These are phyloP conservation scores for Candida insectalens DNA, from an alignment of 805 yeast genomes.

Conservation along the genomic window DNA sequence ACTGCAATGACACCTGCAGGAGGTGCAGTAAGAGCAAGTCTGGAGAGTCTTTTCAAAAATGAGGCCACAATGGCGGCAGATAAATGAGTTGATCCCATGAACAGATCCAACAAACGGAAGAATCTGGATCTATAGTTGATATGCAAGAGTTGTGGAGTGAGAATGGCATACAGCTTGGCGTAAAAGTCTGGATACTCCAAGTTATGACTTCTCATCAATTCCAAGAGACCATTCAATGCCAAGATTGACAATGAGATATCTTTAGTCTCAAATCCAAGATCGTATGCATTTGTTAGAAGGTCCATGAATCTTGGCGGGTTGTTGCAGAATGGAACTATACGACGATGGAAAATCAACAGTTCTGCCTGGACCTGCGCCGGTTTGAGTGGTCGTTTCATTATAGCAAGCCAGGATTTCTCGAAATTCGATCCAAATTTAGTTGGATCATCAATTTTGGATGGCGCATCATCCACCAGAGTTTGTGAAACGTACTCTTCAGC, in stretches of 20 bases:
- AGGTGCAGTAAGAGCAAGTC: slow-evolving; percentile 66
- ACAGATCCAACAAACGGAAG: slow-evolving; percentile 76
- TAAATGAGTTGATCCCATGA: slow-evolving; percentile 78
- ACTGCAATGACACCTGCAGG: slow-evolving; percentile 84
- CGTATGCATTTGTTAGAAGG: slow-evolving; percentile 80
- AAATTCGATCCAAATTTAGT: slow-evolving; percentile 48
- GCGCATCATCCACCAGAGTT: slow-evolving; percentile 33
- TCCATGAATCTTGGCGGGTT: slow-evolving; percentile 86
- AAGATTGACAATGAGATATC: slow-evolving; percentile 38
- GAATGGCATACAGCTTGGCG: slow-evolving; percentile 67
- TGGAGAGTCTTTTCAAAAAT: slow-evolving; percentile 73
- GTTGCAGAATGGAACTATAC: slow-evolving; percentile 71
- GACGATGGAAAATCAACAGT: slow-evolving; percentile 65
- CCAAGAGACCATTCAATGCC: slow-evolving; percentile 81
- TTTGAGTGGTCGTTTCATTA: slow-evolving; percentile 33
- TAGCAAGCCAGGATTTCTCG: slow-evolving; percentile 57
- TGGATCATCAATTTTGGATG: slow-evolving; percentile 25
- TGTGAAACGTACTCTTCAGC: slow-evolving; percentile 16
- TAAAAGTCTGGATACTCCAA: slow-evolving; percentile 90
- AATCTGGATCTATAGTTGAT: slow-evolving; percentile 79
- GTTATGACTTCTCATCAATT: slow-evolving; percentile 70
- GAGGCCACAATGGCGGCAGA: slow-evolving; percentile 81
- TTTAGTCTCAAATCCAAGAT: slow-evolving; percentile 26
- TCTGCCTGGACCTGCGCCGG: slow-evolving; percentile 57
- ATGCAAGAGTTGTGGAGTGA: slow-evolving; percentile 68